Evolutionary conservation across 148 eudicot genomes (phyloP).

Genomic region (Gaultheria prostrata): DNA sequence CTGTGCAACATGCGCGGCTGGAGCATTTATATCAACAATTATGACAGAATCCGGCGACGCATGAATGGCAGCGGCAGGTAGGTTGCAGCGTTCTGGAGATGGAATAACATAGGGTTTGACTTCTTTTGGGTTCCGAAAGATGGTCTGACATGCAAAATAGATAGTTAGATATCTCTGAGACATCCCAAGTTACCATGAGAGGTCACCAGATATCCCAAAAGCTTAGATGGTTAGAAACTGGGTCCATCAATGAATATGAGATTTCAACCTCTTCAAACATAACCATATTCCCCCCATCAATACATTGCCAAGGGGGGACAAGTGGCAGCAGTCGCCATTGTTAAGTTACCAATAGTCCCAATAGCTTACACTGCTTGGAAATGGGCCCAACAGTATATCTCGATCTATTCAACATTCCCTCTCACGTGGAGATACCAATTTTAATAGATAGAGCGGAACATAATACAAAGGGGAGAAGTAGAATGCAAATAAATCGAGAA

Average conservation of each 20-base stretch:
- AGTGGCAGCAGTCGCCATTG: too few relatives aligned
- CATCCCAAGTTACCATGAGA: background rate
- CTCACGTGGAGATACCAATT: too few relatives aligned
- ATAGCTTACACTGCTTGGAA: too few relatives aligned
- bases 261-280: slow-evolving; percentile 1
- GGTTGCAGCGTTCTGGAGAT: slow-evolving; percentile 86
- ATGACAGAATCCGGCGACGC: slow-evolving; percentile 85
- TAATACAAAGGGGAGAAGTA: too few relatives aligned
- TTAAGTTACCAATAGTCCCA: too few relatives aligned
- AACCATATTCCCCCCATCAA: background rate
- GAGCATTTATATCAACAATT: slow-evolving; percentile 79
- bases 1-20: slow-evolving; percentile 88
- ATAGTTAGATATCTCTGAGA: background rate
- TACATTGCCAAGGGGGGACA: background rate
- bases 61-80: slow-evolving; percentile 89
- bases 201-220: background rate
- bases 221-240: background rate
- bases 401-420: too few relatives aligned
- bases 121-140: slow-evolving; percentile 89
- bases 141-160: slow-evolving; percentile 51
- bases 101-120: slow-evolving; percentile 73
- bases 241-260: background rate
- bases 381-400: too few relatives aligned
- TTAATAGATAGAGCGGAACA: too few relatives aligned
- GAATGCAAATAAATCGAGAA: background rate